Evolutionary conservation across 2,329 filamentous ascomycete species (phyloP).

Genomic region (Amauroascus verrucosus): DNA sequence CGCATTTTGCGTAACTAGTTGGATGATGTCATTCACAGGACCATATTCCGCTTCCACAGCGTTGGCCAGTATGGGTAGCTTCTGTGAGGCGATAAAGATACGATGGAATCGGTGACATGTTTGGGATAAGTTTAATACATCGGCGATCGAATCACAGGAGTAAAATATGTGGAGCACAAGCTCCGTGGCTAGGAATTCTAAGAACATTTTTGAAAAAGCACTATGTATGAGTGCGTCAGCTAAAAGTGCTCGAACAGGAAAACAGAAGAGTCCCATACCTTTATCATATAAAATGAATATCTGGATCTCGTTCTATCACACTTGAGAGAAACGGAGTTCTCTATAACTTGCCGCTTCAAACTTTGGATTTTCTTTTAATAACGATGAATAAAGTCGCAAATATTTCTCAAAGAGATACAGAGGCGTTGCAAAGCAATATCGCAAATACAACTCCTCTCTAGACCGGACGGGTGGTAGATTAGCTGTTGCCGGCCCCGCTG

Average conservation of each 20-base stretch:
- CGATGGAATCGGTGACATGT: constrained; percentile 46
- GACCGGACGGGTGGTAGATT: constrained; percentile 1
- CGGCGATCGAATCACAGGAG: constrained; percentile 42
- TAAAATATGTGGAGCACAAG: constrained; percentile 48
- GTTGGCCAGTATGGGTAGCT: constrained; percentile 44
- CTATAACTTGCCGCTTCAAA: neutral
- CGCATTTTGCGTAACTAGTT: constrained; percentile 51
- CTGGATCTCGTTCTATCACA: neutral
- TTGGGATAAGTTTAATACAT: constrained; percentile 45
- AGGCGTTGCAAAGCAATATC: constrained; percentile 1
- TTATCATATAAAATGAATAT: neutral
- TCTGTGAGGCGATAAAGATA: constrained; percentile 45
- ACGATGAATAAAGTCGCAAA: neutral
- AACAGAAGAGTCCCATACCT: neutral
- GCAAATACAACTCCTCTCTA: constrained; percentile 8
- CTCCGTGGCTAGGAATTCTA: constrained; percentile 49
- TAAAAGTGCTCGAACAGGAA: neutral
- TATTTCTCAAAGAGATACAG: neutral
- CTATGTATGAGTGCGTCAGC: neutral
- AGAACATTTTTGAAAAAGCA: constrained; percentile 36
- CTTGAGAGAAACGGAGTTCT: neutral
- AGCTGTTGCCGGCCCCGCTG: constrained; percentile 24
- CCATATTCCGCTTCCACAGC: constrained; percentile 49
- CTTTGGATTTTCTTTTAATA: neutral
- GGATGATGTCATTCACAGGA: constrained; percentile 48